phyloP scores from a whole-genome alignment of 2,329 filamentous ascomycete species.

The Fusarium nurragi region DNA sequence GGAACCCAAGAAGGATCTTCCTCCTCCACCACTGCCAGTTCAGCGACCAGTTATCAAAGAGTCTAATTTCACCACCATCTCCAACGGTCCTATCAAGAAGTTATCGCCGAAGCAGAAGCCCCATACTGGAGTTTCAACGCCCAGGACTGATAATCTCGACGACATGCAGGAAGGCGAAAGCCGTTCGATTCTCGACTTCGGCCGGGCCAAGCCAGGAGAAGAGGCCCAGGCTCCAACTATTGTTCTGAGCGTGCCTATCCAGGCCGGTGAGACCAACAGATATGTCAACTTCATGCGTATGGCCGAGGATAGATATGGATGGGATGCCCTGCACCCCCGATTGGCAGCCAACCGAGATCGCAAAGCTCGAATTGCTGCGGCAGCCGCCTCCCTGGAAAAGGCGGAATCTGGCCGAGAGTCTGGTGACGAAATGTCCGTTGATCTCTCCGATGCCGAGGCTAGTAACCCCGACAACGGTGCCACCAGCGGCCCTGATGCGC shows the following conservation, averaged over 20 bases:
- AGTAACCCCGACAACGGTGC: constrained; percentile 87
- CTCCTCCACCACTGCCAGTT: constrained; percentile 48
- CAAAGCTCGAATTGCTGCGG: constrained; percentile 86
- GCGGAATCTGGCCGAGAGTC: constrained; percentile 74
- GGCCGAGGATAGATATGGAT: constrained; percentile 93
- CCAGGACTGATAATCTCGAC: constrained; percentile 61
- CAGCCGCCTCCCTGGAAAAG: constrained; percentile 84
- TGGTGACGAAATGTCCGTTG: constrained; percentile 85
- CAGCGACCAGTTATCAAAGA: constrained; percentile 50
- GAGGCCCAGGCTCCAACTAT: constrained; percentile 77
- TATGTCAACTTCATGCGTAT: constrained; percentile 95
- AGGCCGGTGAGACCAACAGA: constrained; percentile 80
- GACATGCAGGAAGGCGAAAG: constrained; percentile 57
- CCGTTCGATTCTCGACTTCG: constrained; percentile 70
- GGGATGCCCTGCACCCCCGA: constrained; percentile 91
- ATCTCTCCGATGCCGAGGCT: constrained; percentile 77
- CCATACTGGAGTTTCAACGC: constrained; percentile 54
- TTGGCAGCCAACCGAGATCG: constrained; percentile 89
- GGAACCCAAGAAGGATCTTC: constrained; percentile 53
- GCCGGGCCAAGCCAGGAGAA: constrained; percentile 66
- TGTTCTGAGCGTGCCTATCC: constrained; percentile 81
- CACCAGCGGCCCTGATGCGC: constrained; percentile 68
- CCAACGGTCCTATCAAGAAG: constrained; percentile 56
- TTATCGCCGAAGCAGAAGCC: constrained; percentile 60
- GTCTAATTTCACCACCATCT: constrained; percentile 55